These are phyloP conservation scores for Exophiala spinifera DNA, from an alignment of 2,329 filamentous ascomycete genomes.

Conservation along the genomic window DNA sequence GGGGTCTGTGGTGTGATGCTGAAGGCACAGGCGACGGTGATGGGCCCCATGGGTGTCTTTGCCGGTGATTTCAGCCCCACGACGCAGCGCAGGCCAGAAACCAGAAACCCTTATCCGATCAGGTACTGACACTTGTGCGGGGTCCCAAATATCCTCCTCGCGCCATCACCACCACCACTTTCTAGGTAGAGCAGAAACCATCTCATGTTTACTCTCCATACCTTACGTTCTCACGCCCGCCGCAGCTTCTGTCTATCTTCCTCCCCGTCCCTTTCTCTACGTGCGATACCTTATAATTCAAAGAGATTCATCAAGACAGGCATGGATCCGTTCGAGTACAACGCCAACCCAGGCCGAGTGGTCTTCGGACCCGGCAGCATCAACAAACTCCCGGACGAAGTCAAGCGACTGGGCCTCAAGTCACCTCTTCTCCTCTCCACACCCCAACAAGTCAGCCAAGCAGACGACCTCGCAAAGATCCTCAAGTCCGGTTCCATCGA, in stretches of 20 bases:
- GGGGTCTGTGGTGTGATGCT: neutral
- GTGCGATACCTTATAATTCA: neutral
- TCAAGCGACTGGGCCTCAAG: conserved; percentile 46
- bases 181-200: too few relatives aligned
- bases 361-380: conserved; percentile 57
- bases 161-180: neutral
- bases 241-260: neutral
- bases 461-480: conserved; percentile 44
- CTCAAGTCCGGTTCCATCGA: conserved; percentile 40
- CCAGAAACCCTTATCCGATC: conserved; percentile 13
- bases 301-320: too few relatives aligned
- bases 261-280: neutral
- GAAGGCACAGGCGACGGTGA: neutral
- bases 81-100: conserved; percentile 1
- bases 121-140: conserved; percentile 9
- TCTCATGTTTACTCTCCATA: neutral
- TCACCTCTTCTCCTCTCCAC: conserved; percentile 57
- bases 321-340: conserved; percentile 58
- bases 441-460: conserved; percentile 50
- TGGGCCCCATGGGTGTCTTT: conserved; percentile 15
- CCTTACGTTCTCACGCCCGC: neutral
- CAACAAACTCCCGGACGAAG: conserved; percentile 46
- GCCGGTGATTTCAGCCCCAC: conserved; percentile 15
- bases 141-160: neutral
- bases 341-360: conserved; percentile 52